phyloP scores from a whole-genome alignment of 768 basidiomycete species.

The Boletus eberwhitei region DNA sequence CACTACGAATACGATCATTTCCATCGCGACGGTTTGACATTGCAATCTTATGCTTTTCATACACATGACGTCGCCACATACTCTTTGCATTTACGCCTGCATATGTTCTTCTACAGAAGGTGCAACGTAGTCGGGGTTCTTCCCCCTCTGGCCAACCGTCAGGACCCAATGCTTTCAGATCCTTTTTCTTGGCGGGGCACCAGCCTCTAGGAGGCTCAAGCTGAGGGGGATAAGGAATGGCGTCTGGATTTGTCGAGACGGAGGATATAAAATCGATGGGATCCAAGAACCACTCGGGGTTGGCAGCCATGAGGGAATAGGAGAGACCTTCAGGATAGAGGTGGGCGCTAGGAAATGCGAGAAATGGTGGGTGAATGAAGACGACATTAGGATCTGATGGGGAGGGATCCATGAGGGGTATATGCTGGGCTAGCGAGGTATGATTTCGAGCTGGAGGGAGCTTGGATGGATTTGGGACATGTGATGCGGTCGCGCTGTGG shows the following conservation, averaged over 20 bases:
- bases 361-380: slow-evolving; percentile 77
- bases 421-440: slow-evolving; percentile 39
- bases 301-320: slow-evolving; percentile 68
- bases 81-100: slow-evolving; percentile 87
- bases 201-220: slow-evolving; percentile 83
- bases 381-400: slow-evolving; percentile 60
- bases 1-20: slow-evolving; percentile 54
- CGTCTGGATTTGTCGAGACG: slow-evolving; percentile 43
- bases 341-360: slow-evolving; percentile 59
- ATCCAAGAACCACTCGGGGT: slow-evolving; percentile 79
- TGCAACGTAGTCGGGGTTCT: slow-evolving; percentile 76
- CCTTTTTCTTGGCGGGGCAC: slow-evolving; percentile 85
- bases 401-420: slow-evolving; percentile 64
- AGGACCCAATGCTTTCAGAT: slow-evolving; percentile 61
- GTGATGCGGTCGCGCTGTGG: slow-evolving; percentile 21
- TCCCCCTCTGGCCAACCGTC: slow-evolving; percentile 80
- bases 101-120: slow-evolving; percentile 80
- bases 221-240: slow-evolving; percentile 70
- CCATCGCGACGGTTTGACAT: slow-evolving; percentile 84
- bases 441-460: slow-evolving; percentile 30
- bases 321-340: slow-evolving; percentile 63
- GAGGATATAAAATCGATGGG: slow-evolving; percentile 57
- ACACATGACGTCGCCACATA: slow-evolving; percentile 88
- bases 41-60: slow-evolving; percentile 86
- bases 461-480: slow-evolving; percentile 23